Base-by-base conservation (phyloP, 106 monocot species). In the Agapanthus africanus region DNA sequence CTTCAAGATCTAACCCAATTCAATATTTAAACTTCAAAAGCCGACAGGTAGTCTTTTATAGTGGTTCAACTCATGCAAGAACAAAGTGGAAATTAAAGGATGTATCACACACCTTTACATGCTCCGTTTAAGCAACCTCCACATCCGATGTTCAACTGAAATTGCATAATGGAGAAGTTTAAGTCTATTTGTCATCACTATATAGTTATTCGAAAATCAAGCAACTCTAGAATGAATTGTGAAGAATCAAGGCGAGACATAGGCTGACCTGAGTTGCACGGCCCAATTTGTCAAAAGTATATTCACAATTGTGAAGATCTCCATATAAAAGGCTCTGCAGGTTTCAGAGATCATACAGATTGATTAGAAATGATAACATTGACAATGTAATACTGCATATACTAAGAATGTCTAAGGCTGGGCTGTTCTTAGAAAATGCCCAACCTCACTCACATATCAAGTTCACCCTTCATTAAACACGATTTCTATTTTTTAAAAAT, bases 221-320 rank as follows among this genome's bases (percentile, higher is more conserved):
- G 14, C 1, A n/a, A 56, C 14, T 70, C 23, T 38, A 54, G 21
- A 38, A 56, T 39, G 13, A 25, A 7, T 32, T 35, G 18, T 36
- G 0, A 34, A 22, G 32, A 51, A 37, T 21, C 27, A 22, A 38
- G 50, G 60, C 5, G 11, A 32, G 44, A 42, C 18, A 59, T 10
- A 79, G 22, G 22, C 62, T 38, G 79, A 95, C 95, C 91, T 91
- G 88, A 60, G 91, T 76, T 59, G 79, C 86, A 70, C 95, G 88
- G 11, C 95, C 95, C 88, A 95, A 71, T 77, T 91, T 91, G 67
- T 95, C 86, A 82, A 71, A 88, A 68, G 73, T 91, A 13, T 76
- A 71, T 65, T 95, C 95, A 68, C 95, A 95, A 19, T 84, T 91
- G 23, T 23, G 44, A 47, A 95, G 76, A 66, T 95, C 91, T 62